Percentiles rank a stretch among this genome's conserved stretches.
Conservation (phyloP, 371 early-diverging fungal species). For the Rhizopus microsporus region DNA sequence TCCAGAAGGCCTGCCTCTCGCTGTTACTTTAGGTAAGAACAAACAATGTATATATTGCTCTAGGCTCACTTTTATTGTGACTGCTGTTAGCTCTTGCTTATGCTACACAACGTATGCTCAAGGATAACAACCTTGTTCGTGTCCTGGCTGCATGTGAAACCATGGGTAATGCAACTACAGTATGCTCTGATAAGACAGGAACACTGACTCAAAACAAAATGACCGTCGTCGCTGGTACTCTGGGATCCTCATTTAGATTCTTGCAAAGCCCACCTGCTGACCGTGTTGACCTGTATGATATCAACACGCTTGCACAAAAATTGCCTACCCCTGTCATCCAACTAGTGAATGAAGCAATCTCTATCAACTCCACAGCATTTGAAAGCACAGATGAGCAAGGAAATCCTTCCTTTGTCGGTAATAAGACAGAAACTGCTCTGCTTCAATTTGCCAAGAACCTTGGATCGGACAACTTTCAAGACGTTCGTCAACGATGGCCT, state of each 20-base stretch:
- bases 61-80: conserved; percentile 1
- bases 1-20: conserved; percentile 80
- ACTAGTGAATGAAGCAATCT: conserved; percentile 61
- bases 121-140: conserved; percentile 90
- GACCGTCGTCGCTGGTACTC: conserved; percentile 79
- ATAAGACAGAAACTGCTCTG: conserved; percentile 90
- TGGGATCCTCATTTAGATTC: conserved; percentile 52
- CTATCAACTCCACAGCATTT: conserved; percentile 85
- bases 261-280: conserved; percentile 32
- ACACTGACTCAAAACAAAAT: conserved; percentile 90
- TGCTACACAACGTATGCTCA: conserved; percentile 81
- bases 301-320: conserved; percentile 27
- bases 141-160: conserved; percentile 91
- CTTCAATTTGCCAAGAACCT: conserved; percentile 59
- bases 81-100: conserved; percentile 65
- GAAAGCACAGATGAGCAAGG: conserved; percentile 69
- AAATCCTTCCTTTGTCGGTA: conserved; percentile 62
- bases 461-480: conserved; percentile 42
- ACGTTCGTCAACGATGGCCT: conserved; percentile 46
- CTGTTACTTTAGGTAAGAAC: conserved; percentile 62
- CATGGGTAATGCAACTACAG: conserved; percentile 92
- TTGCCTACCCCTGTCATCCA: conserved; percentile 42
- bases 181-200: conserved; percentile 93
- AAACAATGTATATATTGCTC: background rate
- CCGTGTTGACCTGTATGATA: conserved; percentile 36